Percentiles rank a stretch among this genome's conserved stretches.
Conservation (phyloP, 2,329 filamentous ascomycete species). For the Chlorencoelia australis region DNA sequence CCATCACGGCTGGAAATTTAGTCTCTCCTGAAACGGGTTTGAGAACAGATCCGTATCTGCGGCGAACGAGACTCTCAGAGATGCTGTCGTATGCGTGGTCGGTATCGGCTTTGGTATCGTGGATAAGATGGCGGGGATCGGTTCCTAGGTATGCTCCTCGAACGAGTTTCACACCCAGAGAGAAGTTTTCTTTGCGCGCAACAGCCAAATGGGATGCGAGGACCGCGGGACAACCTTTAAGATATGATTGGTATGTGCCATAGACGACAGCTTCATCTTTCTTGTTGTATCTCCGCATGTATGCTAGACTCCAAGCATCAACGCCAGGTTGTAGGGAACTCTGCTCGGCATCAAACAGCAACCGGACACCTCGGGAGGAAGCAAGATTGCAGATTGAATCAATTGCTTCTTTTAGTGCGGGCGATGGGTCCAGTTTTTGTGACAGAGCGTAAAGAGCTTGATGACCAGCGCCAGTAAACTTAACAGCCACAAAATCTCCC, state of each 20-base stretch:
- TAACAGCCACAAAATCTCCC: slow-evolving; percentile 45
- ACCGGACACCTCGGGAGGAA: slow-evolving; percentile 53
- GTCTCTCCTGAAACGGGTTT: slow-evolving; percentile 30
- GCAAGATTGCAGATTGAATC: slow-evolving; percentile 67
- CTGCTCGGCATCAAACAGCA: slow-evolving; percentile 84
- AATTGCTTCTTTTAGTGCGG: slow-evolving; percentile 58
- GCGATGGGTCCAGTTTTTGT: slow-evolving; percentile 50
- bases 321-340: slow-evolving; percentile 69
- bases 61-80: slow-evolving; percentile 54
- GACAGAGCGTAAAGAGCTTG: slow-evolving; percentile 59
- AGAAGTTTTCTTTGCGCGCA: slow-evolving; percentile 51
- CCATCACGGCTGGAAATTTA: slow-evolving; percentile 44
- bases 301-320: slow-evolving; percentile 67
- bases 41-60: slow-evolving; percentile 48
- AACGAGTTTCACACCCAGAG: slow-evolving; percentile 65
- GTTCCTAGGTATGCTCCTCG: slow-evolving; percentile 64
- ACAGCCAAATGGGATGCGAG: slow-evolving; percentile 49
- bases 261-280: slow-evolving; percentile 60
- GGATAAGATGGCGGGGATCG: slow-evolving; percentile 60
- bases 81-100: slow-evolving; percentile 65
- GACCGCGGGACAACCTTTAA: slow-evolving; percentile 50
- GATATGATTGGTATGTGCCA: slow-evolving; percentile 70
- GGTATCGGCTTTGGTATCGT: slow-evolving; percentile 62
- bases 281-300: slow-evolving; percentile 68
- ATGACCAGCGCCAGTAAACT: slow-evolving; percentile 73